Conservation (phyloP, 2,329 filamentous ascomycete genomes). For the Chrysoporthe deuterocubensis region DNA sequence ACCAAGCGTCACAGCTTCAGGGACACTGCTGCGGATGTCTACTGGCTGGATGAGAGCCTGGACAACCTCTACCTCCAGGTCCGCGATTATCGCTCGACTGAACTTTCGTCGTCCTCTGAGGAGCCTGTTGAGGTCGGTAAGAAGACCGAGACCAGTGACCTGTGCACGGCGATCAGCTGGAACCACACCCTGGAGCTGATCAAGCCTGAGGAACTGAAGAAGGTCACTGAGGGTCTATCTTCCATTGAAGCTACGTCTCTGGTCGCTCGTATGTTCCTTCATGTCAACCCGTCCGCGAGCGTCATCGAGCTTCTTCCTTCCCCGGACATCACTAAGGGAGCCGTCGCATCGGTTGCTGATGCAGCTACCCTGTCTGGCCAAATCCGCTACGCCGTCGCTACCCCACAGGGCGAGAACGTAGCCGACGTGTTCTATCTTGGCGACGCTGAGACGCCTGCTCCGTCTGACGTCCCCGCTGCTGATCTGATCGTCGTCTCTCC, state of each 20-base stretch:
- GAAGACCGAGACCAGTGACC: conserved; percentile 22
- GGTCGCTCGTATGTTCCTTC: conserved; percentile 23
- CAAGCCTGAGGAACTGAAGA: conserved; percentile 23
- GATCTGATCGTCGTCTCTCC: conserved; percentile 21
- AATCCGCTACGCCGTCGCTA: conserved; percentile 21
- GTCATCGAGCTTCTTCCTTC: conserved; percentile 21
- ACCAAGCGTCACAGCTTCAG: conserved; percentile 24
- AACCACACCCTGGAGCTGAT: conserved; percentile 25
- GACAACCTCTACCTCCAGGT: conserved; percentile 23
- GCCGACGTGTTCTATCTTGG: conserved; percentile 22
- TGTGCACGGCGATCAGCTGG: conserved; percentile 23
- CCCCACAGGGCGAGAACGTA: conserved; percentile 14
- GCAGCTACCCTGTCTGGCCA: conserved; percentile 19
- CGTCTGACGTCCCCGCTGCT: conserved; percentile 11
- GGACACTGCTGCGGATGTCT: conserved; percentile 21
- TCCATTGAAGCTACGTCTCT: conserved; percentile 7
- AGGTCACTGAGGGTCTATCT: conserved; percentile 3
- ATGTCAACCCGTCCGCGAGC: conserved; percentile 18
- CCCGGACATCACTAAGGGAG: conserved; percentile 14
- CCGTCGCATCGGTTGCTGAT: conserved; percentile 12
- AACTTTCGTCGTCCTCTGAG: conserved; percentile 23
- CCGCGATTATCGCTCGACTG: conserved; percentile 24
- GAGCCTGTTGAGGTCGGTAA: conserved; percentile 24
- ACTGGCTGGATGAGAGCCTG: conserved; percentile 19
- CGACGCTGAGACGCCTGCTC: conserved; percentile 12